Evolutionary conservation across 768 basidiomycete species (phyloP).

Genomic region (Russula sp.): DNA sequence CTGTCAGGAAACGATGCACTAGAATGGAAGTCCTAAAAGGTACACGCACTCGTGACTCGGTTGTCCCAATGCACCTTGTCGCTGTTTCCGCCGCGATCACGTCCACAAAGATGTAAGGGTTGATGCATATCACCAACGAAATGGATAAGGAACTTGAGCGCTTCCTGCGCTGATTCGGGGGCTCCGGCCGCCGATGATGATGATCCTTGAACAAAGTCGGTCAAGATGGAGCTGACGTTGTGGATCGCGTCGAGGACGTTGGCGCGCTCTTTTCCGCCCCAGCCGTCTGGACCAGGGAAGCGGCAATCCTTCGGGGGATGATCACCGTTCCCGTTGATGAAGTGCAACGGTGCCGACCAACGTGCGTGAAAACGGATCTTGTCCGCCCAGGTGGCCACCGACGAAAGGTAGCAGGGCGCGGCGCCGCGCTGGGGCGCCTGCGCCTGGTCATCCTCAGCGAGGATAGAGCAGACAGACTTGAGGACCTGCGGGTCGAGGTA

Average conservation of each 20-base stretch:
- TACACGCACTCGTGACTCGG: slow-evolving; percentile 60
- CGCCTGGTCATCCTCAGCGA: slow-evolving; percentile 43
- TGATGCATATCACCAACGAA: slow-evolving; percentile 92
- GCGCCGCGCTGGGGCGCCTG: slow-evolving; percentile 30
- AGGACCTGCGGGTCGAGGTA: slow-evolving; percentile 75
- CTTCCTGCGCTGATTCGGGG: slow-evolving; percentile 31
- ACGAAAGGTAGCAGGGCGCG: slow-evolving; percentile 70
- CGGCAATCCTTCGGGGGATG: slow-evolving; percentile 71
- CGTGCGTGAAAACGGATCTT: slow-evolving; percentile 48
- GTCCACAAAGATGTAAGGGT: slow-evolving; percentile 87
- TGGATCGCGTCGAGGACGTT: slow-evolving; percentile 79
- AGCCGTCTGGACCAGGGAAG: slow-evolving; percentile 75
- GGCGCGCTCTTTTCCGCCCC: slow-evolving; percentile 52
- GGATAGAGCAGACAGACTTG: slow-evolving; percentile 65
- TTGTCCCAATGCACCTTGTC: slow-evolving; percentile 72
- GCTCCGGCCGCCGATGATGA: slow-evolving; percentile 5
- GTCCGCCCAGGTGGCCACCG: slow-evolving; percentile 90
- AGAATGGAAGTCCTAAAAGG: slow-evolving; percentile 9
- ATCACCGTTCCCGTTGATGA: slow-evolving; percentile 71
- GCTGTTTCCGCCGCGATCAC: slow-evolving; percentile 85
- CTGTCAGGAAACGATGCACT: neutral
- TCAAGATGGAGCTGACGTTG: slow-evolving; percentile 68
- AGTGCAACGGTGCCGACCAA: slow-evolving; percentile 76
- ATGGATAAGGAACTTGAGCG: slow-evolving; percentile 79
- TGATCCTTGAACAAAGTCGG: slow-evolving; percentile 42